Conservation (phyloP, 148 eudicot genomes). For the Rhododendron molle region DNA sequence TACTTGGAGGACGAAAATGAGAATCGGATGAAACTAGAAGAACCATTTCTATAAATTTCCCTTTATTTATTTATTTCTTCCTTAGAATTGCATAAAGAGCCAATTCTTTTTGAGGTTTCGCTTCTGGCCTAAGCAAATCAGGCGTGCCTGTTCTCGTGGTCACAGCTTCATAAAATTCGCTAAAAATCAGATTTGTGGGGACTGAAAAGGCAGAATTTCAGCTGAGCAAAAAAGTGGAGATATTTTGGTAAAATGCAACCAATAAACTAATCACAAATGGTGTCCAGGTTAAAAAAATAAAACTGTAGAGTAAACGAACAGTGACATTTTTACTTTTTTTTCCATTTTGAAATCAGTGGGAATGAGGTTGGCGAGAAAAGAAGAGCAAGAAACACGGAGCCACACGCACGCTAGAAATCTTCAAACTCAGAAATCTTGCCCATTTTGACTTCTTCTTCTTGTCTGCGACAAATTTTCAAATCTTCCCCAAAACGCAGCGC, state of each 20-base stretch:
- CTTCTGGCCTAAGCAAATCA: neutral
- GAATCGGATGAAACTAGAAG: too few relatives aligned
- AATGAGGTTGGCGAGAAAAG: neutral
- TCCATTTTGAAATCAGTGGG: neutral
- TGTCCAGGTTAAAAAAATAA: neutral
- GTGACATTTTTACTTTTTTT: neutral
- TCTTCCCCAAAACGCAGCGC: neutral
- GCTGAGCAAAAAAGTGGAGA: neutral
- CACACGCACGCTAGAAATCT: slow-evolving; percentile 6
- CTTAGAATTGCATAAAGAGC: neutral
- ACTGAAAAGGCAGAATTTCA: neutral
- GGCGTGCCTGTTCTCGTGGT: neutral
- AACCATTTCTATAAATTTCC: too few relatives aligned
- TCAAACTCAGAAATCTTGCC: too few relatives aligned
- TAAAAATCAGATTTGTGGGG: too few relatives aligned
- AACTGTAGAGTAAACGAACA: neutral
- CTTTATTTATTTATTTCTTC: neutral
- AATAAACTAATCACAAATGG: neutral
- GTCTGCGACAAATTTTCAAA: neutral
- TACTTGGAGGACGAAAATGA: too few relatives aligned
- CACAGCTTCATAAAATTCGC: neutral
- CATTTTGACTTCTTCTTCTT: neutral
- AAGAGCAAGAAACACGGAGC: slow-evolving; percentile 6
- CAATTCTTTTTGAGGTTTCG: neutral
- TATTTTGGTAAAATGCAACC: neutral